Base-by-base conservation (phyloP, 495 filamentous ascomycete genomes). In the Thozetella sp. region DNA sequence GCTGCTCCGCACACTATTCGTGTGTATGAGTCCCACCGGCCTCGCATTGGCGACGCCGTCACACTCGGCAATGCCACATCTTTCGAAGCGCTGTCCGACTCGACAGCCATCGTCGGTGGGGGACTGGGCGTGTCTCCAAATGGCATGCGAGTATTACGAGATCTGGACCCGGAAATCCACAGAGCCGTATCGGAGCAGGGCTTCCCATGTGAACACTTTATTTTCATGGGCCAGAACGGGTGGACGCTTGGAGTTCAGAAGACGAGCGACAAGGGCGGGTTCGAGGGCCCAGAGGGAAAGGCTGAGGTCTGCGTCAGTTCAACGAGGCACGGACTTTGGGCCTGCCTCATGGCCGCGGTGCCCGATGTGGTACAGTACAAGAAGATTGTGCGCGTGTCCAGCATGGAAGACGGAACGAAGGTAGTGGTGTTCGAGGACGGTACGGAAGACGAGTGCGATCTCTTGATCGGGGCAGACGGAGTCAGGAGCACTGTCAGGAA, bases 381-480 rank as follows among this genome's bases (percentile, higher is more conserved):
- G n/a, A 57, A 34, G 50, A 58, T 65, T 11, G 54, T 54, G 12
- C 25, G 43, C 17, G 55, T 58, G 6, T 27, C 25, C 25, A 37
- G 15, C 13, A 81, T 62, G 9, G 52, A 67, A 1, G 58, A 34
- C 3, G 75, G 76, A 20, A 75, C 64, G 12, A 69, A 53, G 25
- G 30, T 55, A 1, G 70, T 79, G 45, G 54, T 65, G 13, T 70
- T 76, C 37, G 57, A 64, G 22, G 72, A 76, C 54, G 72, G 70
- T 9, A 55, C 54, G 9, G 64, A 67, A 2, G 75, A 76, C 2
- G 68, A 76, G 17, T 81, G 75, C 0, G 83, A 83, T 70, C 56
- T 90, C 58, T 73, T 87, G 1, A 76, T 89, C 62, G 86, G 83
- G n/a, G 83, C 84, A 0, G 86, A 88, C 69, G 87, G 87, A 1